Base-by-base conservation (phyloP, 2,329 filamentous ascomycete species). In the Davidsoniella eucalypti region DNA sequence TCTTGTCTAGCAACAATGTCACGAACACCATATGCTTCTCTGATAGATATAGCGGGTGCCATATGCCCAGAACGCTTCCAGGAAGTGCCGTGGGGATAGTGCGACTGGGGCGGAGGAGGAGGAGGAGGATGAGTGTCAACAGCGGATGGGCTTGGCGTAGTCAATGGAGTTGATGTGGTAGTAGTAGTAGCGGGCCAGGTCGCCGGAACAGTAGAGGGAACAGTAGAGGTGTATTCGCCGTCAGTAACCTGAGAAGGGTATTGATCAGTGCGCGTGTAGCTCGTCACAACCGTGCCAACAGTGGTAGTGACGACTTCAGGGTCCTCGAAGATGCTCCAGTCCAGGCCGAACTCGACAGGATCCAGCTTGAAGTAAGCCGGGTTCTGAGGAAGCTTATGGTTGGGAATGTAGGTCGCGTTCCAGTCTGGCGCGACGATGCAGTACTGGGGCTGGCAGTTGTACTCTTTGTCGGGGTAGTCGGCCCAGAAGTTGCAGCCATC, bases 321-420 rank as follows among this genome's bases (percentile, higher is more conserved):
- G 21, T 67, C 61, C 17, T 69, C 67, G 54, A 82, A 84, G 16
- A 84, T 78, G 40, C 72, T 72, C 52, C 75, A 80, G 46, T 68
- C 72, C 14, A 84, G 64, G 4, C 79, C 80, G 52, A 84, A 85
- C 0, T 68, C 68, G 1, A 66, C 60, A 0, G 81, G 66, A 50
- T 78, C 67, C n/a, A 84, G 67, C 52, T 83, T 72, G 63, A 78
- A 84, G 59, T 82, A 84, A 3, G 71, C 75, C 0, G 67, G 59
- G 0, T 65, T 67, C 26, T 54, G 52, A 14, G 45, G 49, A 16
- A 51, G 6, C 26, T 44, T 38, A 4, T 36, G 14, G n/a, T 45
- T 45, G 17, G 17, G 17, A 10, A 44, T 41, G 16, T 44, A 51
- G 14, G 44, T 48, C 14, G 55, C 56, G 1, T 57, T 56, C 54